Base-by-base conservation (phyloP, 352 stramenopile genomes). In the Pythium oligandrum region DNA sequence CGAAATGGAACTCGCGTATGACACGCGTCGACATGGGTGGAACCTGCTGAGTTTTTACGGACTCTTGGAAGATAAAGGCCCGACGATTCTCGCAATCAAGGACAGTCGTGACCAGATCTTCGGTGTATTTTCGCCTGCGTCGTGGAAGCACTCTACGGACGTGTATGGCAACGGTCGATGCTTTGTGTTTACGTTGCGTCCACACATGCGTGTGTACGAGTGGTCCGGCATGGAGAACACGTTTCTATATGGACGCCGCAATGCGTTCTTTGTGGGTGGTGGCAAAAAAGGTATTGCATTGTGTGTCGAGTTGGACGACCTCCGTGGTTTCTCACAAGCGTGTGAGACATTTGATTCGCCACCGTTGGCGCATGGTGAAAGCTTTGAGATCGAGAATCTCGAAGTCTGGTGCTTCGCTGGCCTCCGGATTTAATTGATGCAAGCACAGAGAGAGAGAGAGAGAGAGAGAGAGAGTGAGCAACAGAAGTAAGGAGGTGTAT, bases 371-470 rank as follows among this genome's bases (percentile, higher is more conserved):
- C 55, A 77, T 1, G 64, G 68, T 5, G 67, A 76, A 40, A 62
- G 59, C 47, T 91, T 91, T 48, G 66, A 77, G 33, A 85, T 75
- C 53, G 73, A 87, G 40, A 71, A 67, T 34, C 55, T 85, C 36
- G 81, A 91, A 46, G 74, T 89, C 3, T 91, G 81, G 81, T 71
- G 70, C 53, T 91, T 91, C 53, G 74, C 79, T 5, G 81, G 81
- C 1, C 59, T 91, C 1, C 81, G 76, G 38, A 66, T 89, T 17
- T 89, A 64, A 70, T 6, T 51, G 17, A 26, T 26, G 0, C 17
- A 26, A 26, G 17, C 17, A 26, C 17, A 26, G 17, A 26, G 17
- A 26, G 17, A 26, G 0, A 26, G 17, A 26, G 17, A 26, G 17
- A 26, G 17, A 26, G 17, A 26, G 17, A 26, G 17, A 26, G 17